Evolutionary conservation across 176 grass and related monocot species (phyloP).

Genomic region (Avena atlantica): DNA sequence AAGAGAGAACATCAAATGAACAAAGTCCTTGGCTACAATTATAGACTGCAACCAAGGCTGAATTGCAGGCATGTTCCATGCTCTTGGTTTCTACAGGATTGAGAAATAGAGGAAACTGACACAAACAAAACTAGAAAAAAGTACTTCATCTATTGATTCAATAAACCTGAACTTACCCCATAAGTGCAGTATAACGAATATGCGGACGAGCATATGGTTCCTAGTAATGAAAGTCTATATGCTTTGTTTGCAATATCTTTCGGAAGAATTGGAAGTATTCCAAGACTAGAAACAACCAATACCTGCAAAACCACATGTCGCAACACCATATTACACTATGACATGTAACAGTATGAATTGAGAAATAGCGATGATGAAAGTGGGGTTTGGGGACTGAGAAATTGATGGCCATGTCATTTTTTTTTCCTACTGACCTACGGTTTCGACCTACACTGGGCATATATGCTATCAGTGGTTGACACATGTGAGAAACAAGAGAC

Average conservation of each 20-base stretch:
- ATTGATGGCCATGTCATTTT: neutral
- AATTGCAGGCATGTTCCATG: constrained; percentile 76
- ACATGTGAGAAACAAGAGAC: constrained; percentile 10
- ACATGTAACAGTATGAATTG: constrained; percentile 25
- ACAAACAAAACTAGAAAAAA: constrained; percentile 31
- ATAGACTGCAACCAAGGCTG: constrained; percentile 84
- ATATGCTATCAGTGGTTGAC: neutral
- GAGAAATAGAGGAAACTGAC: constrained; percentile 5
- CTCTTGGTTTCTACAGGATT: constrained; percentile 82
- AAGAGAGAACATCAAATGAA: constrained; percentile 88
- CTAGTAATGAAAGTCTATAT: constrained; percentile 85
- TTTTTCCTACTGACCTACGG: constrained; percentile 10
- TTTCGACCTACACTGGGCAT: neutral
- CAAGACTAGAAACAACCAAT: constrained; percentile 80
- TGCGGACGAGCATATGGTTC: constrained; percentile 69
- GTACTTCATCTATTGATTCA: constrained; percentile 38
- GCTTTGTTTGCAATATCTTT: constrained; percentile 78
- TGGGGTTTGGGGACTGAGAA: constrained; percentile 24
- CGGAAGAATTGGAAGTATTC: constrained; percentile 73
- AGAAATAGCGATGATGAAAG: constrained; percentile 16
- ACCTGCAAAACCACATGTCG: constrained; percentile 53
- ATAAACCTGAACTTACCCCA: constrained; percentile 64
- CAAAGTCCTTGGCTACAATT: constrained; percentile 83
- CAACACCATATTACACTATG: constrained; percentile 22
- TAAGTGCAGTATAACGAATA: constrained; percentile 76